These are phyloP conservation scores for Rhypophila decipiens DNA, from an alignment of 495 filamentous ascomycete species.

Conservation along the genomic window DNA sequence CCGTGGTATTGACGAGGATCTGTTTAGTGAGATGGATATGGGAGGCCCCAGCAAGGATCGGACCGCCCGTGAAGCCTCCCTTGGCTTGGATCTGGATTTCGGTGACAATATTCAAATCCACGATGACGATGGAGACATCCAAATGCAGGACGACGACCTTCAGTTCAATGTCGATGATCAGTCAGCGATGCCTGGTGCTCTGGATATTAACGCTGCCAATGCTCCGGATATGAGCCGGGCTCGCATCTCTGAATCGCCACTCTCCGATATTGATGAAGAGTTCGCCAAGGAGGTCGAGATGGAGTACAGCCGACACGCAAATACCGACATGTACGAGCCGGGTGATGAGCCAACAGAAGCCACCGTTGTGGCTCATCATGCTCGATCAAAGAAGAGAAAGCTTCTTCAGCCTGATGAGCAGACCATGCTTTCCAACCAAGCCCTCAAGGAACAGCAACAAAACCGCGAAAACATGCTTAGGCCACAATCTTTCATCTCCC, in stretches of 20 bases:
- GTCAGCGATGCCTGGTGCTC: slow-evolving; percentile 37
- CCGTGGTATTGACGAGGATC: slow-evolving; percentile 61
- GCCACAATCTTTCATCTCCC: slow-evolving; percentile 68
- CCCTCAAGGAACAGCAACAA: slow-evolving; percentile 71
- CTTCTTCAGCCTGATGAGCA: slow-evolving; percentile 62
- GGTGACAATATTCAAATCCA: slow-evolving; percentile 48
- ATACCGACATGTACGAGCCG: slow-evolving; percentile 49
- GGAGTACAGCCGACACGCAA: slow-evolving; percentile 47
- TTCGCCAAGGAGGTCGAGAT: slow-evolving; percentile 46
- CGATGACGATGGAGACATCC: slow-evolving; percentile 55
- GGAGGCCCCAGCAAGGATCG: slow-evolving; percentile 41
- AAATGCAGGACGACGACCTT: slow-evolving; percentile 55
- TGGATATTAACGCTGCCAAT: slow-evolving; percentile 10
- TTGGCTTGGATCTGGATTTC: slow-evolving; percentile 42
- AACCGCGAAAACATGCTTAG: slow-evolving; percentile 77
- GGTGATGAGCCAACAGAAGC: slow-evolving; percentile 41
- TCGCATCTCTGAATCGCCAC: slow-evolving; percentile 61
- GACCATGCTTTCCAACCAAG: slow-evolving; percentile 49
- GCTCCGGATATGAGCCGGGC: slow-evolving; percentile 39
- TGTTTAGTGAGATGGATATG: slow-evolving; percentile 59
- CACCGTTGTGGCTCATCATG: slow-evolving; percentile 43
- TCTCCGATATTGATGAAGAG: slow-evolving; percentile 60
- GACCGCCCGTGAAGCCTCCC: slow-evolving; percentile 32
- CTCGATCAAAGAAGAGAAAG: slow-evolving; percentile 70
- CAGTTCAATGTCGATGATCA: slow-evolving; percentile 45